Percentiles rank a stretch among this genome's conserved stretches.
These are phyloP conservation scores for Polyporus arcularius DNA, from an alignment of 768 basidiomycete genomes.

Conservation along the genomic window DNA sequence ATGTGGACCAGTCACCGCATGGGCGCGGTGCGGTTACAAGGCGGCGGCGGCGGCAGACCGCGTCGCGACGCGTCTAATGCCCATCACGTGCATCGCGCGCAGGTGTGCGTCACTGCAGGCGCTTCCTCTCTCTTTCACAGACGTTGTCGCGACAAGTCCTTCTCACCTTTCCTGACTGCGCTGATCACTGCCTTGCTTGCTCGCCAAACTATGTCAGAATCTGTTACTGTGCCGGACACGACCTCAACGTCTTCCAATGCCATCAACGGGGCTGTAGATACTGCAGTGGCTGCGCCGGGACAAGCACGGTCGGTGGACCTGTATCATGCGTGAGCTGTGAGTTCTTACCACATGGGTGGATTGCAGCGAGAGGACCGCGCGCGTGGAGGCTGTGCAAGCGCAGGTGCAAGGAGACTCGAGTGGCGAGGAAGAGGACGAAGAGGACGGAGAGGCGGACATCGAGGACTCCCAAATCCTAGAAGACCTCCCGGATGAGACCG, in stretches of 20 bases:
- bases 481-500: conserved; percentile 82
- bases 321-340: background rate
- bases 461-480: conserved; percentile 60
- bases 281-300: background rate
- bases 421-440: conserved; percentile 54
- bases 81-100: conserved; percentile 13
- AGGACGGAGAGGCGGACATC: conserved; percentile 29
- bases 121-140: background rate
- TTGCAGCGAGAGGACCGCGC: conserved; percentile 25
- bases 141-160: background rate
- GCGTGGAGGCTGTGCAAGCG: conserved; percentile 35
- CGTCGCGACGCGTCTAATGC: conserved; percentile 8
- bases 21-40: background rate
- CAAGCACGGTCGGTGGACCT: conserved; percentile 6
- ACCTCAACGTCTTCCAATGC: background rate
- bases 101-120: conserved; percentile 7
- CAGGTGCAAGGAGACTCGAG: conserved; percentile 34
- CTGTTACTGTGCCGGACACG: background rate
- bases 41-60: background rate
- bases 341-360: background rate
- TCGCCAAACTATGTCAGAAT: background rate
- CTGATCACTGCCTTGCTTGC: background rate
- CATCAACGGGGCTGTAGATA: background rate
- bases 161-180: background rate
- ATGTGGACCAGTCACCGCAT: background rate